Conservation (phyloP, 345 rosid species). For the Rhodamnia rubescens region DNA sequence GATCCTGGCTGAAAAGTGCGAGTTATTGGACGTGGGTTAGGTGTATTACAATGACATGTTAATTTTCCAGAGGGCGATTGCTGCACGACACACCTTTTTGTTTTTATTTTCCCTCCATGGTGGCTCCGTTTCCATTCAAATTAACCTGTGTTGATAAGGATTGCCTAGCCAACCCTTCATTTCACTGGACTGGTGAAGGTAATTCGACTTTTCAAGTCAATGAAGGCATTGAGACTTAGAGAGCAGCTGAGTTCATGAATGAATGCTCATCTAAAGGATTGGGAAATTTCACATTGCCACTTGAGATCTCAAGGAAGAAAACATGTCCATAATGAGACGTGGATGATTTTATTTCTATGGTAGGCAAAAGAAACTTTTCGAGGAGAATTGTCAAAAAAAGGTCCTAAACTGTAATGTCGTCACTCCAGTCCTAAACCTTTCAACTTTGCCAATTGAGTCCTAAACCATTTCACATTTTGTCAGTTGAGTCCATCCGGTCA, state of each 20-base stretch:
- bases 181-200: neutral
- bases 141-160: neutral
- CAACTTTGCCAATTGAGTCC: too few relatives aligned
- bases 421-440: too few relatives aligned
- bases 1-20: neutral
- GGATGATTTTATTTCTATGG: neutral
- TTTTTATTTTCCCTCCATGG: neutral
- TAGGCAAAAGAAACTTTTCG: too few relatives aligned
- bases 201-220: neutral
- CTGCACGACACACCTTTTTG: neutral
- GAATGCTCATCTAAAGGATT: neutral
- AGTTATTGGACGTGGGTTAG: neutral
- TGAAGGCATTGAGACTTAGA: neutral
- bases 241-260: neutral
- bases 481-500: too few relatives aligned
- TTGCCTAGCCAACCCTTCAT: neutral
- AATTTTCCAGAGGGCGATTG: neutral
- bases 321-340: neutral
- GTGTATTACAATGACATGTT: neutral
- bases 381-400: too few relatives aligned
- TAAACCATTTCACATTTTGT: too few relatives aligned
- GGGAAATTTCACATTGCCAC: neutral
- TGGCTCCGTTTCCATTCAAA: neutral
- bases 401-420: too few relatives aligned
- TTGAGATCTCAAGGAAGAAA: neutral